A percentile compares a stretch with the other conserved stretches of the same genome.
Conservation (phyloP, 331 rosid genomes). For the Quercus tomentella region DNA sequence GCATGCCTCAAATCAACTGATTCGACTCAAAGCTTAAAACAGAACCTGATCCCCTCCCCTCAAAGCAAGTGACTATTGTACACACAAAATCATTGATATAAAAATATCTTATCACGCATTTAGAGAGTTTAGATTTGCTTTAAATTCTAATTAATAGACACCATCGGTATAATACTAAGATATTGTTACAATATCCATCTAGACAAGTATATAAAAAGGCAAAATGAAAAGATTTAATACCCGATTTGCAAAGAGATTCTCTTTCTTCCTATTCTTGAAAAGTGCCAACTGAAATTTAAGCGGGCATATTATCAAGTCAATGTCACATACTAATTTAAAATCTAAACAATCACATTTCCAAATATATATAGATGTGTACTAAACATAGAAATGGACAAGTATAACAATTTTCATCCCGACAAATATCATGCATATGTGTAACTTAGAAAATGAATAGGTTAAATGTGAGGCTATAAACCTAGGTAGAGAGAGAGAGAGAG, state of each 20-base stretch:
- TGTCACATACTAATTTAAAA: not conserved
- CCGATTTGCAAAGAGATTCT: slow-evolving; percentile 78
- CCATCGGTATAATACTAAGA: not conserved
- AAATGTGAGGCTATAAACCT: not conserved
- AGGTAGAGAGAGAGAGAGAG: not conserved
- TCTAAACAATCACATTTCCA: not conserved
- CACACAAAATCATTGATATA: not conserved
- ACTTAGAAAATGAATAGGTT: not conserved
- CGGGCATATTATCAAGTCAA: slow-evolving; percentile 25
- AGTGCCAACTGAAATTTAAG: slow-evolving; percentile 91
- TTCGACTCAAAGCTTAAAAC: too few relatives aligned
- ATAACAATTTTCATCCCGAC: not conserved
- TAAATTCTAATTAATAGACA: not conserved
- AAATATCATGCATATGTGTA: not conserved
- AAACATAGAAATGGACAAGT: not conserved
- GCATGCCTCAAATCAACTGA: too few relatives aligned
- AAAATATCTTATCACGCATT: not conserved
- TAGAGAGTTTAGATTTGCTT: not conserved
- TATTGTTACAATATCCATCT: not conserved
- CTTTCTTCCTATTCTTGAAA: slow-evolving; percentile 60
- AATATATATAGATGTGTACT: not conserved
- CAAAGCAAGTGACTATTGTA: too few relatives aligned
- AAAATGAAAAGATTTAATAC: slow-evolving; percentile 33
- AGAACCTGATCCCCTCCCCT: too few relatives aligned
- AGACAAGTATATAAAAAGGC: not conserved